Base-by-base conservation (phyloP, 2,329 filamentous ascomycete genomes). In the Aspergillus hiratsukae region DNA sequence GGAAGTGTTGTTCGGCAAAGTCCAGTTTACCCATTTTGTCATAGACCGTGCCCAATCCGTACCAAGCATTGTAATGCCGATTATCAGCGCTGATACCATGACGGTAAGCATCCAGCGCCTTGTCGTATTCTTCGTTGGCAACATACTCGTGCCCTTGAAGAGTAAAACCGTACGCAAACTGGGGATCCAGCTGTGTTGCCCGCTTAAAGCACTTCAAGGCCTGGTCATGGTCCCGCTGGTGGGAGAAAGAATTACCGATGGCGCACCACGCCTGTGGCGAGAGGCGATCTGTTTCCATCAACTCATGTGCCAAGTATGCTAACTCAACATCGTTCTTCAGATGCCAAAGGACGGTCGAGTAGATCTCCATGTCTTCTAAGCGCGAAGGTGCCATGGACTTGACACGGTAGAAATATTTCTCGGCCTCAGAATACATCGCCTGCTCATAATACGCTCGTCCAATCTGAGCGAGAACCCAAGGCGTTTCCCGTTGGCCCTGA, bases 311-410 rank as follows among this genome's bases (percentile, higher is more conserved):
- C 28, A 99, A 81, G 74, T 94, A 96, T 0, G 93, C 92, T 23
- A 99, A 81, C 59, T 97, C 90, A 0, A 91, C 89, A 69, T 97
- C 93, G 61, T 89, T 87, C 74, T 96, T 96, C 60, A 97, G 78
- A 72, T 97, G 92, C 94, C 95, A 99, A n/a, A 99, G 81, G n/a
- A 96, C 88, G 0, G 94, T 99, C 14, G 93, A 97, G 75, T 96
- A 99, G 37, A 97, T 87, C 70, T 99, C 94, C 92, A 97, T 97
- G 68, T 97, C 92, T 69, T 96, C 89, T 48, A 95, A 81, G 3
- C 90, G 86, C 1, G 90, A 89, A 1, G 93, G 93, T 11, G 90
- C 87, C 63, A 94, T 81, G 31, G 87, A 83, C 51, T 91, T 87
- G 62, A 99, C 84, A 55, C 87, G 86, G 56, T 86, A 82, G 72